Base-by-base conservation (phyloP, 257 asterid species). In the Solanum bulbocastanum region DNA sequence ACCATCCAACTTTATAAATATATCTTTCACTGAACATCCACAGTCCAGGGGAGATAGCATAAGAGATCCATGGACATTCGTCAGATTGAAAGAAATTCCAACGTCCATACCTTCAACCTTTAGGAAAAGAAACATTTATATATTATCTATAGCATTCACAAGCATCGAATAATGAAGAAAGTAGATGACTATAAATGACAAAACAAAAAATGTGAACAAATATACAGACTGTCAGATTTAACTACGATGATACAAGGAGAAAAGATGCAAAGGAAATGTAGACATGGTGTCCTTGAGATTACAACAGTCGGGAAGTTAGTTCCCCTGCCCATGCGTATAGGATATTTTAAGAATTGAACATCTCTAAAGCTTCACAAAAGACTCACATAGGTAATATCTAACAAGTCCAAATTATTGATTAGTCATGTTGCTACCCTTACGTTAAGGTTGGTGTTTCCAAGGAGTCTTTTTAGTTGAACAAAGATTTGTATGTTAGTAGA, bases 21-120 rank as follows among this genome's bases (percentile, higher is more conserved):
- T 90, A 89, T 87, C 92, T 39, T 90, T 89, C 89, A 97, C 98
- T 83, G 94, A 90, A 89, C 99, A 94, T 72, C 97, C 99, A 90
- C 94, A 94, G 13, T 96, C 98, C 93, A 93, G 88, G 86, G 94
- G 93, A 86, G 96, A 90, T 85, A 97, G 91, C 92, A 90, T 83
- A 83, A 96, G 93, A 76, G 98, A 92, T 90, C 99, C 99, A 78
- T 92, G 88, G 58, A 87, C 83, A 78, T 90, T 94, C 92, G 92
- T 90, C 84, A 94, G 89, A 90, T 93, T 84, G 88, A 95, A 90
- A 23, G 95, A 90, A 84, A 97, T 93, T 83, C 98, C 98, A 85
- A 94, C 81, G 10, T 95, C 98, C 92, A 96, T 88, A 89, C 98
- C 99, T 86, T 92, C 95, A 92, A 96, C 98, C 99, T 97, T 88